Base-by-base conservation (phyloP, 2,329 filamentous ascomycete genomes). In the Acrocalymma vagum region DNA sequence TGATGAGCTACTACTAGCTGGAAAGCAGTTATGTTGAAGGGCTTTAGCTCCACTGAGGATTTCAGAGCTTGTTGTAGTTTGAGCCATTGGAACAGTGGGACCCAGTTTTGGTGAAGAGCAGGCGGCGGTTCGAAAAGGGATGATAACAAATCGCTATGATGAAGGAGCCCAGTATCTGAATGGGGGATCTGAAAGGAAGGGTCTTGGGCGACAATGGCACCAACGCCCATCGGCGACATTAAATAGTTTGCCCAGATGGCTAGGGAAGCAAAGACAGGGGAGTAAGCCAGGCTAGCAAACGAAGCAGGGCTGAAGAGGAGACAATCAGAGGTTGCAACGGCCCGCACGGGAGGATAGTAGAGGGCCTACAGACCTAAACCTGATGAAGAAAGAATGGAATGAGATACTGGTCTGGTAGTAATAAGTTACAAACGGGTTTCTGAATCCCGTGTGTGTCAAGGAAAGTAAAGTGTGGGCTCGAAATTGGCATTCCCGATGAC, bases 291-390 rank as follows among this genome's bases (percentile, higher is more conserved):
- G 53, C 51, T 62, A 55, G 58, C 58, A 61, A 54, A 59, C 46
- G 31, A 47, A 43, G 40, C 44, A 33, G 48, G 34, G 44, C 42
- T 53, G 36, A 51, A 44, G 42, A 53, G 10, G 42, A 47, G 46
- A 33, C 61, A 64, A 64, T 56, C 55, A 63, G 39, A 46, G n/a
- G 46, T 61, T 48, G 55, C 60, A 60, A 60, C 65, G 63, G 63
- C 46, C 63, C 63, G 64, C 41, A 44, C 63, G 65, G 63, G 55
- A 58, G 55, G 59, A 59, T 63, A 65, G 63, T 50, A 58, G 51
- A 46, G 43, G 50, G 57, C 43, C 49, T 48, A 57, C 45, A 55
- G 38, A 50, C 32, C 46, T 47, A 53, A 48, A 44, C 58, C 48
- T 55, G 39, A 51, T 53, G 44, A 51, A 45, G 31, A 42, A 47